Conservation (phyloP, 306 rosid genomes). For the Gillenia trifoliata region DNA sequence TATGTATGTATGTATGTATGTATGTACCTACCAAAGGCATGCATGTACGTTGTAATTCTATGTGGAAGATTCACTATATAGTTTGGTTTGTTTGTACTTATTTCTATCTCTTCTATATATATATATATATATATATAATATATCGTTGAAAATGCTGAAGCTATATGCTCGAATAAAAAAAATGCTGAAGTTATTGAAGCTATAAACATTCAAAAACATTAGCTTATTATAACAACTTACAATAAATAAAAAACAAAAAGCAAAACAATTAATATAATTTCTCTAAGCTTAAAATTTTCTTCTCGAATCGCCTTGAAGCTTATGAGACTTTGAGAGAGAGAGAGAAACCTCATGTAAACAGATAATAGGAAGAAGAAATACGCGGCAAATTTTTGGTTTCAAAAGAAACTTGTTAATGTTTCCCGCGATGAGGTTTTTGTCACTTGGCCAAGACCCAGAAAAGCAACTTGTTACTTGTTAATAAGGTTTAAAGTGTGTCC, state of each 20-base stretch:
- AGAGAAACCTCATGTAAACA: background rate
- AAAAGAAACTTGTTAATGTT: background rate
- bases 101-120: background rate
- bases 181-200: background rate
- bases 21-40: background rate
- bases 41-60: background rate
- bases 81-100: background rate
- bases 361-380: background rate
- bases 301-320: background rate
- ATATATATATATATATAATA: no score
- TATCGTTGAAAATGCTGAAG: no score
- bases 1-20: background rate
- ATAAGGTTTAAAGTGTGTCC: background rate
- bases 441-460: background rate
- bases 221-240: background rate
- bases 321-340: background rate
- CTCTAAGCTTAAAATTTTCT: background rate
- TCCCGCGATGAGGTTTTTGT: background rate
- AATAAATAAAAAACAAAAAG: no score
- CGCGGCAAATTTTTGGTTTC: background rate
- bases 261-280: background rate
- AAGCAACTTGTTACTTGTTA: background rate
- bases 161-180: no score
- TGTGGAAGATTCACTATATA: constrained; percentile 10
- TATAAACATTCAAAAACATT: no score